Evolutionary conservation across 1,284 basidiomycete genomes (phyloP).

Genomic region (Microbotryomycetes sp.): DNA sequence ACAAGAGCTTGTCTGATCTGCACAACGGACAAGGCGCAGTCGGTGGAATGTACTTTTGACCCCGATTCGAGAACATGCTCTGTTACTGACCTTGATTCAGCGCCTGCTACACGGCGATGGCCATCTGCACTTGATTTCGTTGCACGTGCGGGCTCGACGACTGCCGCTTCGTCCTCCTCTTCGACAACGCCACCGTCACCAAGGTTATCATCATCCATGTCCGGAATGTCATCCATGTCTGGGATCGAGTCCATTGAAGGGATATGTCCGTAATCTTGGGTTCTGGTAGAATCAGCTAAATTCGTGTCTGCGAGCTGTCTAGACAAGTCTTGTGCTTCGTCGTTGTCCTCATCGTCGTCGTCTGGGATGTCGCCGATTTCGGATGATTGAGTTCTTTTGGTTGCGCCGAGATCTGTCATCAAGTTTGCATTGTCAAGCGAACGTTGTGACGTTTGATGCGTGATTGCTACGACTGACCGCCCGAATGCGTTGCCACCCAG

Average conservation of each 20-base stretch:
- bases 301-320: slow-evolving; percentile 16
- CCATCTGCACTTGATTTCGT: background rate
- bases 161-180: slow-evolving; percentile 70
- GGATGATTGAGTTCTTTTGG: too few species aligned
- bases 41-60: slow-evolving; percentile 10
- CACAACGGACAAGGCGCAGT: too few species aligned
- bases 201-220: slow-evolving; percentile 72
- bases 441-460: background rate
- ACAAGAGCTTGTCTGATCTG: slow-evolving; percentile 64
- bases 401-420: too few species aligned
- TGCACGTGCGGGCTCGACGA: slow-evolving; percentile 32
- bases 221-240: slow-evolving; percentile 84
- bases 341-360: slow-evolving; percentile 46
- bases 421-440: background rate
- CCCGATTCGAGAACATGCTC: slow-evolving; percentile 36
- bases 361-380: slow-evolving; percentile 77
- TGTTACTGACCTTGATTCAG: slow-evolving; percentile 35
- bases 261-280: too few species aligned
- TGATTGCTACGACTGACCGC: slow-evolving; percentile 2
- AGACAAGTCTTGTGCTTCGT: background rate
- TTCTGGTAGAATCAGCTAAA: slow-evolving; percentile 1
- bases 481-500: slow-evolving; percentile 46
- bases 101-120: too few species aligned
- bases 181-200: slow-evolving; percentile 53
- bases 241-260: slow-evolving; percentile 43